These are phyloP conservation scores for Globisporangium cylindrosporum DNA, from an alignment of 352 stramenopile genomes.

Conservation along the genomic window DNA sequence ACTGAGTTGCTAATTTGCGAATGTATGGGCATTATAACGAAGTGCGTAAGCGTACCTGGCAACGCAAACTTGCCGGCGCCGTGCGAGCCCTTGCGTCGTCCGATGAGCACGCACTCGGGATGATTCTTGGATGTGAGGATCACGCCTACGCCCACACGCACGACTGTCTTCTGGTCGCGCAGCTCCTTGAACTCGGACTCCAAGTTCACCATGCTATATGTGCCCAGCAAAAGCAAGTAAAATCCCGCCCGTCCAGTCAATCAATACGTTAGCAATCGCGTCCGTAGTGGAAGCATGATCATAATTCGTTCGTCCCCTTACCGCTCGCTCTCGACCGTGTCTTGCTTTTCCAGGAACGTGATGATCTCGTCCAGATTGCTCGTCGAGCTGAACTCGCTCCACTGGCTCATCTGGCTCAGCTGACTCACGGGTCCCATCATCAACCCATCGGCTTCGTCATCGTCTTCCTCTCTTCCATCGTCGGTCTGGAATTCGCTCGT, in stretches of 20 bases:
- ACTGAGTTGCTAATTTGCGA: not conserved
- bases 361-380: constrained; percentile 86
- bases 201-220: constrained; percentile 40
- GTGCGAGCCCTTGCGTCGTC: constrained; percentile 69
- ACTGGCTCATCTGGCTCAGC: constrained; percentile 72
- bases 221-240: not conserved
- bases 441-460: constrained; percentile 13
- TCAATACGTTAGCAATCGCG: not conserved
- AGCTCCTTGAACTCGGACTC: constrained; percentile 65
- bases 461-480: constrained; percentile 25
- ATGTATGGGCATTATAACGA: too few species aligned
- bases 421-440: constrained; percentile 67
- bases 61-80: constrained; percentile 74
- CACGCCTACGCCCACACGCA: constrained; percentile 77
- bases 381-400: constrained; percentile 80
- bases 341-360: constrained; percentile 79
- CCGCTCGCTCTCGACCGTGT: constrained; percentile 60
- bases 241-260: not conserved
- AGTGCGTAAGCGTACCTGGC: constrained; percentile 30
- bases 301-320: constrained; percentile 13
- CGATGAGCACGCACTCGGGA: constrained; percentile 69
- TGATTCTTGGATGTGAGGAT: constrained; percentile 65
- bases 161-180: constrained; percentile 49
- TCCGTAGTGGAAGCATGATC: not conserved
- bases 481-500: constrained; percentile 50